These are phyloP conservation scores for Ascochyta lentis DNA, from an alignment of 2,329 filamentous ascomycete genomes.

Conservation along the genomic window DNA sequence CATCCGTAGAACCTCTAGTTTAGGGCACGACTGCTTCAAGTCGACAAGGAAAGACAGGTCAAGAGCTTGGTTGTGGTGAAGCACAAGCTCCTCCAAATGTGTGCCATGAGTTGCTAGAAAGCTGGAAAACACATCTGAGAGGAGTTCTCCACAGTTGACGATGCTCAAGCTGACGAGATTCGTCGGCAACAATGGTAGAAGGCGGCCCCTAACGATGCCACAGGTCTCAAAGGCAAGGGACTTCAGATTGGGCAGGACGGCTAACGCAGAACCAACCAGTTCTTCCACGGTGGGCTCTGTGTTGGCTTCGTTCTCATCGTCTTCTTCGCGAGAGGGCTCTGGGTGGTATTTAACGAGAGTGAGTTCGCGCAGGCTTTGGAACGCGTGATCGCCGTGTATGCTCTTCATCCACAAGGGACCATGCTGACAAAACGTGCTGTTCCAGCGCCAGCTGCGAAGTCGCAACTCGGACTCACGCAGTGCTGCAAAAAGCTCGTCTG, in stretches of 20 bases:
- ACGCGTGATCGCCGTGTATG: constrained; percentile 56
- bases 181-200: constrained; percentile 73
- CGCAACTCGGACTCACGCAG: constrained; percentile 60
- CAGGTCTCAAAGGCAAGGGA: constrained; percentile 78
- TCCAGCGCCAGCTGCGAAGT: constrained; percentile 64
- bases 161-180: constrained; percentile 73
- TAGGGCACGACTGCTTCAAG: constrained; percentile 72
- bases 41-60: constrained; percentile 75
- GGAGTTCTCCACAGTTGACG: constrained; percentile 79
- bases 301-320: constrained; percentile 22
- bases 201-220: constrained; percentile 69
- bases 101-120: constrained; percentile 74
- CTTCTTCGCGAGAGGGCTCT: constrained; percentile 20
- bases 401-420: constrained; percentile 45
- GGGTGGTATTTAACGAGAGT: constrained; percentile 46
- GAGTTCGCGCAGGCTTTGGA: constrained; percentile 46
- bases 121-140: constrained; percentile 66
- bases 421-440: constrained; percentile 53
- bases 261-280: constrained; percentile 56
- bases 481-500: constrained; percentile 68
- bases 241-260: constrained; percentile 67
- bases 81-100: constrained; percentile 69
- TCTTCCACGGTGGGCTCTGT: constrained; percentile 49
- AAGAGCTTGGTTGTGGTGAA: constrained; percentile 81
- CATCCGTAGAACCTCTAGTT: constrained; percentile 73